These are phyloP conservation scores for Corylus avellana DNA, from an alignment of 306 rosid species.

Conservation along the genomic window DNA sequence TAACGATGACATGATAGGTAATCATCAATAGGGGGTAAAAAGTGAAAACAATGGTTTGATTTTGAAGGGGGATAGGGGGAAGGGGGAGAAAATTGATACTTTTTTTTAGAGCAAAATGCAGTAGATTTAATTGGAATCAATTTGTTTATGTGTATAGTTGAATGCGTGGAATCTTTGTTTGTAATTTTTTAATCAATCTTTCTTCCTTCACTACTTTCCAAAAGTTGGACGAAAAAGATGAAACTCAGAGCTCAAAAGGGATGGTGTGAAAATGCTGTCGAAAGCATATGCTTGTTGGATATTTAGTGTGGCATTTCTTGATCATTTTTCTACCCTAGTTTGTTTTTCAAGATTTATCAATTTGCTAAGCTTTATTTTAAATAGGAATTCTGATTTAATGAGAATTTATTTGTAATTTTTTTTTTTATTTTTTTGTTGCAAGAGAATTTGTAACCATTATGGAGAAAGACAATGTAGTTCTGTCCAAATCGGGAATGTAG, in stretches of 20 bases:
- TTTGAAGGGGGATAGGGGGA: background rate
- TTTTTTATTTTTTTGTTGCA: too few species aligned
- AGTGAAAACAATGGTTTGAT: background rate
- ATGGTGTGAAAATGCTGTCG: too few species aligned
- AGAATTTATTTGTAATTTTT: too few species aligned
- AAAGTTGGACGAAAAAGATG: too few species aligned
- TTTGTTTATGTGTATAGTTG: slow-evolving; percentile 23
- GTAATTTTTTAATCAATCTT: background rate
- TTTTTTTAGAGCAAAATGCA: background rate
- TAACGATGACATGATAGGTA: background rate
- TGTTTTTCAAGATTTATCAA: background rate
- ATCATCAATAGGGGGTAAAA: background rate
- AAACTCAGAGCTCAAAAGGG: too few species aligned
- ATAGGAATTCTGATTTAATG: background rate
- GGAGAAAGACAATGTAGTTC: too few species aligned
- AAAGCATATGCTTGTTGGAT: background rate
- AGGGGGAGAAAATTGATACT: slow-evolving; percentile 18
- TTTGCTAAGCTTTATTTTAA: background rate
- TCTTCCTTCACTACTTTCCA: too few species aligned
- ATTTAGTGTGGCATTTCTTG: background rate
- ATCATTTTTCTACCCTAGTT: background rate
- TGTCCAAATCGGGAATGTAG: too few species aligned
- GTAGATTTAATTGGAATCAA: background rate
- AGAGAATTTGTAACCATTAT: too few species aligned
- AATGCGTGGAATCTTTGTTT: background rate